phyloP scores from a whole-genome alignment of 805 yeast species.

The Schwanniomyces pseudopolymorphus region DNA sequence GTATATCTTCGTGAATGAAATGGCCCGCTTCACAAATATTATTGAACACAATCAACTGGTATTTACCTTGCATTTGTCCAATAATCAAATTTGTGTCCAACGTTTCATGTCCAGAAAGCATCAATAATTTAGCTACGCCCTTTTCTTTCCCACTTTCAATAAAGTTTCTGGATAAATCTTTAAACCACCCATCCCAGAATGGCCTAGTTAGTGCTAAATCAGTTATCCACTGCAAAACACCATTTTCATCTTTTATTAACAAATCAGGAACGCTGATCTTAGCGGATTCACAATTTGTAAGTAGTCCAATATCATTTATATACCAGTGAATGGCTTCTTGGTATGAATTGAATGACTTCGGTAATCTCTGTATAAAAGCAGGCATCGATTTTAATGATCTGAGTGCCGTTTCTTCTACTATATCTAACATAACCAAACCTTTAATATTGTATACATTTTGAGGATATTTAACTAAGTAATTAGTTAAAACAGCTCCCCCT shows the following conservation, averaged over 20 bases:
- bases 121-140: conserved; percentile 58
- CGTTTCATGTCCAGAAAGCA: conserved; percentile 86
- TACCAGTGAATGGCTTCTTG: conserved; percentile 82
- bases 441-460: conserved; percentile 33
- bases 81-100: conserved; percentile 82
- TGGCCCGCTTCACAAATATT: conserved; percentile 68
- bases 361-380: conserved; percentile 62
- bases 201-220: conserved; percentile 59
- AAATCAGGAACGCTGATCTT: conserved; percentile 74
- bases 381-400: conserved; percentile 68
- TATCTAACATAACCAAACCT: conserved; percentile 83
- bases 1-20: conserved; percentile 91
- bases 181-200: conserved; percentile 86
- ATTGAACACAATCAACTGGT: conserved; percentile 78
- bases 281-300: conserved; percentile 64
- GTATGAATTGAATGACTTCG: conserved; percentile 52
- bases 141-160: conserved; percentile 32
- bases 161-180: conserved; percentile 56
- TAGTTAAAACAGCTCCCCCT: conserved; percentile 83
- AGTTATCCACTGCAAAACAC: conserved; percentile 55
- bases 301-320: conserved; percentile 46
- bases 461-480: conserved; percentile 32
- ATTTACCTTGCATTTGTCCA: conserved; percentile 98
- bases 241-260: conserved; percentile 26
- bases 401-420: conserved; percentile 91